Evolutionary conservation across 164 flowering plant genomes (phyloP), one percentile per base, ranked within the genome.

Genomic region (Magnolia changhungtana): DNA sequence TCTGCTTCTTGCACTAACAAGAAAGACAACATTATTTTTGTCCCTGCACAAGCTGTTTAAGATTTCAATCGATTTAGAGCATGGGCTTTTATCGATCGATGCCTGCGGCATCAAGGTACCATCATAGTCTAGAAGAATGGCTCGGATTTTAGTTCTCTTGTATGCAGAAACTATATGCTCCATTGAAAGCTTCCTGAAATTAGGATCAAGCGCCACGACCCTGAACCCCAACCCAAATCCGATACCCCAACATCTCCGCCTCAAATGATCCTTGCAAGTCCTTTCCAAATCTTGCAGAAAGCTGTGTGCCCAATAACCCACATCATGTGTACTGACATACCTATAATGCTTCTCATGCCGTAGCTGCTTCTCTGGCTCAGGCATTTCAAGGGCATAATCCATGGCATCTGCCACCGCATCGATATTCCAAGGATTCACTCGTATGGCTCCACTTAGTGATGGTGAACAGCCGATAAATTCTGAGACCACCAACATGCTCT

Each of bases 381-480:
- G 77, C 88, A 90, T 84, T 49, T 79, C 87, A 67, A 91, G 52
- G 63, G 91, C 95, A 68, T 69, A 77, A 37, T 88, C 87, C 92
- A 91, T 90, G 37, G 93, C 96, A 75, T 91, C 96, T 0, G 96
- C 86, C 70, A 89, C 91, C 1, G 86, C 85, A 80, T 90, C 93
- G 51, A 90, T 87, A 63, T 91, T 89, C 96, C 96, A 90, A 0
- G 96, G 96, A 64, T 91, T 91, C 31, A 91, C 96, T 49, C 96
- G 77, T 59, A 89, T 89, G 6, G 96, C 96, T 27, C 96, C 96
- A 76, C 96, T 91, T 61, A 91, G 76, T 51, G 95, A 91, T 14
- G 95, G 95, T 4, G 95, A 91, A 71, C 95, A 91, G 14, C 95
- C 93, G 64, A 91, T 89, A 70, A 91, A 91, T 81, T 91, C 93